phyloP scores from a whole-genome alignment of 495 filamentous ascomycete genomes.

The Ascobolus immersus region DNA sequence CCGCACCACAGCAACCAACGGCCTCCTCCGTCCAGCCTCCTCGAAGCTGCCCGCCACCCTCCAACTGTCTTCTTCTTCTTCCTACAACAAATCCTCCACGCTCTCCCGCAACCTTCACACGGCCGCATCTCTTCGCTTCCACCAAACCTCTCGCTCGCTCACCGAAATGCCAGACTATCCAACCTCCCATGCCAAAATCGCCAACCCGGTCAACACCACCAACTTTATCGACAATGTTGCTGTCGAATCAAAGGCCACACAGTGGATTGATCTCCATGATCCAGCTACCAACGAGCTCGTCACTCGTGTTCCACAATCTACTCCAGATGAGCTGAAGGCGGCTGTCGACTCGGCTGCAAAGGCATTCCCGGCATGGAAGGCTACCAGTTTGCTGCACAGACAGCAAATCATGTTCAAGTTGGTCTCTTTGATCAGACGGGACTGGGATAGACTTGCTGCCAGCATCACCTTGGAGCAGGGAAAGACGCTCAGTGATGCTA shows the following conservation, averaged over 20 bases:
- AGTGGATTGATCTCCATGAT: constrained; percentile 83
- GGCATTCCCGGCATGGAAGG: constrained; percentile 71
- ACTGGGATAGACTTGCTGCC: constrained; percentile 89
- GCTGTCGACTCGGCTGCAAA: constrained; percentile 69
- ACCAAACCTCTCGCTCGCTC: constrained; percentile 25
- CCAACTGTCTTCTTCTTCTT: neutral
- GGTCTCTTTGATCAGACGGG: constrained; percentile 60
- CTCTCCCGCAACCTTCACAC: neutral
- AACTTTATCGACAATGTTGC: constrained; percentile 90
- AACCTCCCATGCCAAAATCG: constrained; percentile 55
- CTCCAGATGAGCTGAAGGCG: constrained; percentile 64
- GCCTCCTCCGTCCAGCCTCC: neutral
- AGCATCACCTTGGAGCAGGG: constrained; percentile 95
- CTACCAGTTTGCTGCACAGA: constrained; percentile 54
- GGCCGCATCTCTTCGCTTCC: neutral
- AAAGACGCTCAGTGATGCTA: constrained; percentile 91
- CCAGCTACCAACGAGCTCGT: constrained; percentile 96
- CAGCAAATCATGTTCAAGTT: constrained; percentile 98
- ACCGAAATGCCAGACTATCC: constrained; percentile 43
- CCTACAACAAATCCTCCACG: constrained; percentile 8
- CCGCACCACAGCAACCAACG: no score
- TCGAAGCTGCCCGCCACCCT: neutral
- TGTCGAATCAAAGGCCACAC: constrained; percentile 40
- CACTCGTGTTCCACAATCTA: constrained; percentile 90
- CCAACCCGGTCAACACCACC: constrained; percentile 49